Conservation (phyloP, 805 yeast genomes). For the Priceomyces melissophilus region DNA sequence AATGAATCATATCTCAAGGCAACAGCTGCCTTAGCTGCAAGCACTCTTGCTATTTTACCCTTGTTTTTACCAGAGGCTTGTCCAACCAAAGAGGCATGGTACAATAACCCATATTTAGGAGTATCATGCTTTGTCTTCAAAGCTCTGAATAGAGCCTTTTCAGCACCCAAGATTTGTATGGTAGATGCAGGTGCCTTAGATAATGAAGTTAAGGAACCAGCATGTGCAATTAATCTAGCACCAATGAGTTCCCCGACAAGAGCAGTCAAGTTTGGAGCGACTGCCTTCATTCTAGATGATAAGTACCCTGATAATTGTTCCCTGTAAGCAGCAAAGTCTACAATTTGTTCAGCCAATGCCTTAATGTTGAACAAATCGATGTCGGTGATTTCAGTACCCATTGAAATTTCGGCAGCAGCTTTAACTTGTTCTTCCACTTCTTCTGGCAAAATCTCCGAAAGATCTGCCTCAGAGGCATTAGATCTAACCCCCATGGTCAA, state of each 20-base stretch:
- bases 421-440: conserved; percentile 61
- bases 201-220: conserved; percentile 89
- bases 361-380: conserved; percentile 83
- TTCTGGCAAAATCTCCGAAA: conserved; percentile 51
- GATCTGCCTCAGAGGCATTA: conserved; percentile 83
- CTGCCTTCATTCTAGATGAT: conserved; percentile 94
- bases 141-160: conserved; percentile 98
- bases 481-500: conserved; percentile 92
- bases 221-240: conserved; percentile 95
- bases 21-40: conserved; percentile 98
- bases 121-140: conserved; percentile 98
- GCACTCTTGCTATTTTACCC: conserved; percentile 98
- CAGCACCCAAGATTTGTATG: conserved; percentile 97
- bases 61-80: conserved; percentile 97
- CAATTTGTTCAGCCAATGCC: conserved; percentile 92
- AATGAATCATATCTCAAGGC: conserved; percentile 95
- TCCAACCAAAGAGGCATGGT: conserved; percentile 96
- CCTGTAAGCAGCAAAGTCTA: conserved; percentile 93
- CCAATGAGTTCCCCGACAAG: conserved; percentile 98
- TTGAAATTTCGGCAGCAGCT: conserved; percentile 96
- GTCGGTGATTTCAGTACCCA: conserved; percentile 99
- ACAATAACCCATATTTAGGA: conserved; percentile 95
- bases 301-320: conserved; percentile 92
- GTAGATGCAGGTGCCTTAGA: conserved; percentile 99
- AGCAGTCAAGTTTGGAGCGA: conserved; percentile 95